Conservation (phyloP, 257 asterid genomes). For the Nicotiana undulata region DNA sequence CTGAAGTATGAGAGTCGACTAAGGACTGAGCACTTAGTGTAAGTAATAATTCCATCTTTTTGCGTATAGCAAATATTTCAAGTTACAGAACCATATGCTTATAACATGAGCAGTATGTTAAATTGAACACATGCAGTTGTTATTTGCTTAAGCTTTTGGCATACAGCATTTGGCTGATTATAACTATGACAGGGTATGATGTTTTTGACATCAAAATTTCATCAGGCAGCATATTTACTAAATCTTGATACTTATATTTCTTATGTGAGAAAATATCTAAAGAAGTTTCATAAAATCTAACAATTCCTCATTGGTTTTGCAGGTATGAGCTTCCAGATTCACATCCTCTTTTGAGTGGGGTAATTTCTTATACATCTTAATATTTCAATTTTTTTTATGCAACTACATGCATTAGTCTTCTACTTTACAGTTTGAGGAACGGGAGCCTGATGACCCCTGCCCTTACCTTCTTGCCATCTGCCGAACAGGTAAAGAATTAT, state of each 20-base stretch:
- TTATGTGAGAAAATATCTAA: background rate
- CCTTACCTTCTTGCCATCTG: constrained; percentile 56
- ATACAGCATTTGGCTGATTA: background rate
- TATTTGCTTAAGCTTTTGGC: background rate
- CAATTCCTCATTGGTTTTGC: constrained; percentile 3
- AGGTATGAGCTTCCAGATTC: constrained; percentile 63
- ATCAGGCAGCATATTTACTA: background rate
- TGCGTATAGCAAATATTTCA: background rate
- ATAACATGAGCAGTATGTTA: background rate
- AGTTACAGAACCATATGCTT: background rate
- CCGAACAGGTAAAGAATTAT: constrained; percentile 24
- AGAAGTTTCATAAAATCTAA: background rate
- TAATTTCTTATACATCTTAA: constrained; percentile 6
- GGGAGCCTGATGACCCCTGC: constrained; percentile 37
- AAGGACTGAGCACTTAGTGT: constrained; percentile 44
- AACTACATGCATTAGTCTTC: background rate
- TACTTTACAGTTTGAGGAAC: constrained; percentile 29
- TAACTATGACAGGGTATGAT: background rate
- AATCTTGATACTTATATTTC: background rate
- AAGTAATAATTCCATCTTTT: constrained; percentile 16
- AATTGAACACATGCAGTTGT: background rate
- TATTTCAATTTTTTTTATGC: background rate
- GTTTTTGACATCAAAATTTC: background rate
- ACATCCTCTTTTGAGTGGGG: constrained; percentile 46
- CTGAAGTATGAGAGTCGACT: constrained; percentile 12